Evolutionary conservation across 495 filamentous ascomycete species (phyloP).

Genomic region (Penicillium robsamsonii): DNA sequence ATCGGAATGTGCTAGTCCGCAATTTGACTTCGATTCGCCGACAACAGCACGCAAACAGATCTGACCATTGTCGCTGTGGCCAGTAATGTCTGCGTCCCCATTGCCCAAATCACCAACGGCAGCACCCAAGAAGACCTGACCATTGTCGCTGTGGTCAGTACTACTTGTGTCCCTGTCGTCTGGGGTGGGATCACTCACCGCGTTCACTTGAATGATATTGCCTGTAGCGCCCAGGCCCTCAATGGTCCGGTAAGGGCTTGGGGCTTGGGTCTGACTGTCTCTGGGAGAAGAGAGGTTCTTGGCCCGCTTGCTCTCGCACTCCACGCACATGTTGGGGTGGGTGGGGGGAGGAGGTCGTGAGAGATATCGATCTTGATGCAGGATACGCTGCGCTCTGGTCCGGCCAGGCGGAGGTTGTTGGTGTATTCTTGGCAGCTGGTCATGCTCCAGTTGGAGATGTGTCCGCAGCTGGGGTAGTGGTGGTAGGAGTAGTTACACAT

Average conservation of each 20-base stretch:
- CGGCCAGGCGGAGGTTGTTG: slow-evolving; percentile 17
- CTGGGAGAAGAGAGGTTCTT: neutral
- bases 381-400: neutral
- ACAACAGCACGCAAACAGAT: neutral
- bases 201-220: slow-evolving; percentile 11
- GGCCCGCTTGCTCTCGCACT: slow-evolving; percentile 15
- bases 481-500: slow-evolving; percentile 34
- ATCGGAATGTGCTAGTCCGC: neutral
- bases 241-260: neutral
- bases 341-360: slow-evolving; percentile 11
- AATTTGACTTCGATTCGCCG: neutral
- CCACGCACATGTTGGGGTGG: slow-evolving; percentile 12
- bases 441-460: slow-evolving; percentile 30
- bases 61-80: slow-evolving; percentile 6
- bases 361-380: slow-evolving; percentile 7
- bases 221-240: slow-evolving; percentile 8
- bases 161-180: neutral
- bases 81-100: neutral
- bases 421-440: slow-evolving; percentile 26
- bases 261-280: neutral
- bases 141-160: neutral
- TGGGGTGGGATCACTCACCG: slow-evolving; percentile 2
- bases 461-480: slow-evolving; percentile 30
- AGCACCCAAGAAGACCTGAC: neutral
- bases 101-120: neutral